Evolutionary conservation across 768 basidiomycete genomes (phyloP).

Genomic region (Suillus placidus): DNA sequence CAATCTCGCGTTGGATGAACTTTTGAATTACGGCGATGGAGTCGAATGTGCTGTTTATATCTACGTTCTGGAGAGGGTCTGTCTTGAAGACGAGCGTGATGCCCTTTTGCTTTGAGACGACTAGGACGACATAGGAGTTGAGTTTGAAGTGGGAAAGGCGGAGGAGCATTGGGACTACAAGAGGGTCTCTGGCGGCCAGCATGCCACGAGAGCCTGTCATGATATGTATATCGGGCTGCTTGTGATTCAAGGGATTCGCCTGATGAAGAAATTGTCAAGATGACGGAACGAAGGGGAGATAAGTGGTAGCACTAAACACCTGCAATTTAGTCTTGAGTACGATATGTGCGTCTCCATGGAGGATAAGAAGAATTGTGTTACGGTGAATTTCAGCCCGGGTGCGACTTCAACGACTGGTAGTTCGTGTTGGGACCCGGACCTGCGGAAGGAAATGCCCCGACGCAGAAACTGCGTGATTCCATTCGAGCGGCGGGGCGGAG

Average conservation of each 20-base stretch:
- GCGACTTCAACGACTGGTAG: background rate
- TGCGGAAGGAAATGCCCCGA: background rate
- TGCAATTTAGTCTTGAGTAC: constrained; percentile 91
- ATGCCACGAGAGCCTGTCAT: constrained; percentile 84
- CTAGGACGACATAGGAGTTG: constrained; percentile 94
- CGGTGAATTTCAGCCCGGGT: background rate
- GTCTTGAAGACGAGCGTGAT: constrained; percentile 99
- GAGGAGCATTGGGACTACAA: constrained; percentile 97
- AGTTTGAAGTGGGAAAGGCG: constrained; percentile 95
- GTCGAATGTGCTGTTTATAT: constrained; percentile 97
- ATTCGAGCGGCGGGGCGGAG: background rate
- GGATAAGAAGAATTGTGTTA: background rate
- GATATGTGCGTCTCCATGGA: constrained; percentile 79
- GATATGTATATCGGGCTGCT: constrained; percentile 86
- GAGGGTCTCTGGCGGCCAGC: constrained; percentile 91
- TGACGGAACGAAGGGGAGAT: constrained; percentile 1
- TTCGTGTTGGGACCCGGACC: background rate
- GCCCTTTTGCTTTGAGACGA: constrained; percentile 96
- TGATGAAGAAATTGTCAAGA: constrained; percentile 31
- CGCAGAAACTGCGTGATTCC: background rate
- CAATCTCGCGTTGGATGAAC: constrained; percentile 97
- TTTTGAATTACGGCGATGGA: constrained; percentile 97
- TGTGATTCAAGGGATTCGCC: constrained; percentile 96
- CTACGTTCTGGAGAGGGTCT: constrained; percentile 95
- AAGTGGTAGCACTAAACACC: constrained; percentile 45